Evolutionary conservation across 805 yeast genomes (phyloP).

Genomic region (Saturnispora ahearnii): DNA sequence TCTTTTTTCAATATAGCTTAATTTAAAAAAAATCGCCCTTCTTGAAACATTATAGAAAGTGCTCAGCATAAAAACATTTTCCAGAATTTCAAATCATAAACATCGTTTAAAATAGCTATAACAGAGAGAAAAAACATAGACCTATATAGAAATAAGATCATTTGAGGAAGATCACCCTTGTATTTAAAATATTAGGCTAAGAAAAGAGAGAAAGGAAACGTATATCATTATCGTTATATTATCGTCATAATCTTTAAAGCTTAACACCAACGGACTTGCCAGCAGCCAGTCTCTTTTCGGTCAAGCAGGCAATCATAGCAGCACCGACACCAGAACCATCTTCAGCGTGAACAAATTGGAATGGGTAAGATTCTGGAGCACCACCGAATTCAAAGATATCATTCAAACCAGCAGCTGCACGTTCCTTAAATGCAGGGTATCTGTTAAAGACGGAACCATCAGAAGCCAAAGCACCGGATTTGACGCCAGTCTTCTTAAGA

Average conservation of each 20-base stretch:
- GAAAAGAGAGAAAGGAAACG: neutral
- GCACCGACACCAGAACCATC: slow-evolving; percentile 99
- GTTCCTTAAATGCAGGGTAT: slow-evolving; percentile 84
- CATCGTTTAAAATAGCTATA: neutral
- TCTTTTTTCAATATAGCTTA: neutral
- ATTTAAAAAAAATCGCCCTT: neutral
- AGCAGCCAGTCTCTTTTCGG: slow-evolving; percentile 63
- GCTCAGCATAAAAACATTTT: neutral
- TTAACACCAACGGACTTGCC: slow-evolving; percentile 40
- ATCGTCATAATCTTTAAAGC: neutral
- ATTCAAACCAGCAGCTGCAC: slow-evolving; percentile 81
- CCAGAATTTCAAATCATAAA: neutral
- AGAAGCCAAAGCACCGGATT: slow-evolving; percentile 82
- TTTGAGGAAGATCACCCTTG: neutral
- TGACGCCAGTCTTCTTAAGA: slow-evolving; percentile 73
- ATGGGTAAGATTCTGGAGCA: slow-evolving; percentile 19
- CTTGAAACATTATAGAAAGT: neutral
- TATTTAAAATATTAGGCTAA: neutral
- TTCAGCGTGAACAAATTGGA: slow-evolving; percentile 36
- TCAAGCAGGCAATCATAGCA: slow-evolving; percentile 92
- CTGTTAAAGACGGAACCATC: slow-evolving; percentile 94
- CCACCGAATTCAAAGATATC: slow-evolving; percentile 77
- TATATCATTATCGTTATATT: neutral
- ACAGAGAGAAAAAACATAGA: neutral
- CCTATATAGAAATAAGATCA: neutral